Evolutionary conservation across 164 flowering plant species (phyloP), one percentile per base, ranked within the genome.

Genomic region (Liquidambar formosana): DNA sequence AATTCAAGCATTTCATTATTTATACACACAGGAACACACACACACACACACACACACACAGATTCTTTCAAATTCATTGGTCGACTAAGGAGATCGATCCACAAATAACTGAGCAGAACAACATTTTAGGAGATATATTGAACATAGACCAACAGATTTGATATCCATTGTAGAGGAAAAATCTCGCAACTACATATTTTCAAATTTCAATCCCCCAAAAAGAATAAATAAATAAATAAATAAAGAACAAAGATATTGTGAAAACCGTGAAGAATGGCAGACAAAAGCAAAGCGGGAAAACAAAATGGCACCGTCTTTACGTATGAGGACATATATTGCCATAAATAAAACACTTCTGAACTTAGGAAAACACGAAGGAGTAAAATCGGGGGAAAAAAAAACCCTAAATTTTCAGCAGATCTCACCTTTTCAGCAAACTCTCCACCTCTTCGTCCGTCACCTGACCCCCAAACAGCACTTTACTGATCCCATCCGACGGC

Each of bases 401-500:
- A 14, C 15, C 43, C 15, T 26, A 51, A 3, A 48, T 12, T n/a
- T 57, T 10, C 5, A 38, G 46, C 78, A 87, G 89, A 88, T 85
- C 94, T 88, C 69, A 94, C 98, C 96, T 80, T 73, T 83, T 89
- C 78, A 75, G 54, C 78, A 94, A 81, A 80, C 86, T 82, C 74
- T 92, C 92, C 11, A 78, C 86, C 75, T 94, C 98, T 66, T 94
- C 98, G 51, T 90, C 97, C 4, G 98, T 89, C 64, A 94, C 87
- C 80, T 89, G 97, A 18, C 98, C 98, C 54, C 98, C 98, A 68
- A 88, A 92, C 65, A 94, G 84, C 79, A 90, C 96, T 76, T 88
- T 89, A 14, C 95, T 79, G 77, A 94, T 88, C 76, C 92, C 88
- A 76, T 86, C 97, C n/a, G 95, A 89, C 72, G 98, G 97, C 98